Base-by-base conservation (phyloP, 345 rosid species). In the Arabidopsis thaliana region DNA sequence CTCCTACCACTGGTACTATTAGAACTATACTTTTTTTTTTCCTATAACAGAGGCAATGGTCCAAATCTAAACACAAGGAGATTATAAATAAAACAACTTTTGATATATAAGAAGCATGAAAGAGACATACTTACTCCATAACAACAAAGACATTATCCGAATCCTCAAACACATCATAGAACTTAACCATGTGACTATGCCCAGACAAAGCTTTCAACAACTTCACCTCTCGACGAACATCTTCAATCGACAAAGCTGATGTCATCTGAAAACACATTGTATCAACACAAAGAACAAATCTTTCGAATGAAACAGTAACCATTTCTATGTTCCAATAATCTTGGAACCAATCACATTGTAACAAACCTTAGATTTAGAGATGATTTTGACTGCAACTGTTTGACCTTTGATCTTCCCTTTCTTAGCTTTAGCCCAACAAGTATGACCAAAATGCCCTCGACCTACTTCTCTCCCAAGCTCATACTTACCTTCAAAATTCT, bases 381-480 rank as follows among this genome's bases (percentile, higher is more conserved):
- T 89, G 86, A 96, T 85, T 85, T 96, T 96, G 75, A 93, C 96
- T 2, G 99, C 99, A 25, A 93, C 93, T 0, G 87, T 46, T 58
- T 85, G 87, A 38, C 94, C 98, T 76, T 89, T 95, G 72, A 85
- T 80, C 76, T 85, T 85, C 16, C 99, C 98, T 73, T 90, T 95
- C 81, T 87, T 95, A 0, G 85, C 88, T 75, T 84, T 90, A 4
- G 97, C 99, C 78, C 89, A 88, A 80, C 97, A 92, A 30, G 98
- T 93, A 79, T 92, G 96, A 76, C 99, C 99, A 75, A 95, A 95
- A 87, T 95, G 99, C 63, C 99, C 98, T 74, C 97, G 87, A 20
- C 99, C 99, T 0, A 95, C 83, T 75, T 95, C 98, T 74, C 83
- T 86, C 69, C 97, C 99, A 4, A 90, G 78, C 81, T 96, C 97